Base-by-base conservation (phyloP, 352 stramenopile species). In the Globisporangium polare region DNA sequence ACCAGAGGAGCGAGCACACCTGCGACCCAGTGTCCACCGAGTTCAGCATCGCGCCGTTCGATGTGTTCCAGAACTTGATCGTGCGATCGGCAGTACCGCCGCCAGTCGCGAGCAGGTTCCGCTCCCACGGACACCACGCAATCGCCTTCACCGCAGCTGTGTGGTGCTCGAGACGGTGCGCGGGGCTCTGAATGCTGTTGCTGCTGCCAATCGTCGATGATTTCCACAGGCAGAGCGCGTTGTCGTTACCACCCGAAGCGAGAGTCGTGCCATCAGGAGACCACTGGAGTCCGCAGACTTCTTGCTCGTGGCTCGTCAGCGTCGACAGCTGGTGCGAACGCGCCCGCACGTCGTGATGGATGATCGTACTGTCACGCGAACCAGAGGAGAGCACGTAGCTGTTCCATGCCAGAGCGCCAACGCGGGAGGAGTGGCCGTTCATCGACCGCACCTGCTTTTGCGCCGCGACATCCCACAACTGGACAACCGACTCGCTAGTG, bases 11-110 rank as follows among this genome's bases (percentile, higher is more conserved):
- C 2, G 95, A 94, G 73, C 97, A 99, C 10, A 99, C 97, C 68
- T 99, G 97, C 15, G 89, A 98, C 54, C 96, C 97, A 49, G 97
- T 99, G 72, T 99, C 95, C 18, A 99, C 90, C 20, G 89, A 98
- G 90, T 98, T 85, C 65, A 98, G 88, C 92, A 74, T 88, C 59
- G 98, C 97, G 18, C 99, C 83, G 26, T 90, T 97, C 17, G 78
- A 79, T 12, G 94, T 94, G 74, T 99, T 99, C 97, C 97, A 99
- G 66, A 99, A 98, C 78, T 99, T 99, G 79, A 99, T 99, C 57
- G 89, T 97, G 39, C 97, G 83, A 78, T 99, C 97, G 20, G 97
- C 97, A 22, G 97, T 99, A 63, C 97, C 97, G 33, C 96, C 97
- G 54, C 97, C 97, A 12, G 94, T 97, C 1, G 97, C 97, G 42